These are phyloP conservation scores for Sisymbrium irio DNA, from an alignment of 345 rosid species.

Conservation along the genomic window DNA sequence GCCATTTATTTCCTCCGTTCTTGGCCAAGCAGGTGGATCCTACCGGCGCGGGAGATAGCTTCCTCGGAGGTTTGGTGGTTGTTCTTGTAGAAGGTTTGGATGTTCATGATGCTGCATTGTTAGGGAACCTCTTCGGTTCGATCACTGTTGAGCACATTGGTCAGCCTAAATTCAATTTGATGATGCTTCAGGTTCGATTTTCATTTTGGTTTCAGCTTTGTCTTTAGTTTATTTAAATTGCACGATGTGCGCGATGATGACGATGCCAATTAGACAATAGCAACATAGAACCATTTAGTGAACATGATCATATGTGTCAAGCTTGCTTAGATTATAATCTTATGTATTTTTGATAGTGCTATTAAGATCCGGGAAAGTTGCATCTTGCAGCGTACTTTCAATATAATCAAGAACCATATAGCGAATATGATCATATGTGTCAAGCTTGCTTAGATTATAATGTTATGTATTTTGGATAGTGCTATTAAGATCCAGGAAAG, in stretches of 20 bases:
- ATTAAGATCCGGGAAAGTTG: no score
- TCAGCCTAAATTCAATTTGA: conserved; percentile 62
- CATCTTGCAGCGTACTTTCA: no score
- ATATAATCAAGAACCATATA: no score
- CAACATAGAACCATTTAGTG: not conserved
- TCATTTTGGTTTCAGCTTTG: not conserved
- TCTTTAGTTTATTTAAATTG: not conserved
- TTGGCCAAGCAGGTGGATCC: conserved; percentile 80
- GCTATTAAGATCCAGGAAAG: no score
- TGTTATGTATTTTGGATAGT: no score
- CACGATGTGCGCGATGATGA: not conserved
- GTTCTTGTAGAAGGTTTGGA: conserved; percentile 76
- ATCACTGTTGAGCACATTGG: conserved; percentile 91
- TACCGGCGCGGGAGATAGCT: conserved; percentile 97
- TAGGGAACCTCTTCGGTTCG: conserved; percentile 89
- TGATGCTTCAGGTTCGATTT: conserved; percentile 64
- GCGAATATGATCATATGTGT: no score
- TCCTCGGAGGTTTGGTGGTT: conserved; percentile 72
- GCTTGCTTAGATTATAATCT: no score
- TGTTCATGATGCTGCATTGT: conserved; percentile 87
- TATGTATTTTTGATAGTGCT: no score
- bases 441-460: no score
- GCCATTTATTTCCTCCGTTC: no score
- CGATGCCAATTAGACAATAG: not conserved
- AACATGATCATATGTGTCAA: not conserved